These are phyloP conservation scores for Monosporascus sp. DNA, from an alignment of 2,329 filamentous ascomycete genomes.

Conservation along the genomic window DNA sequence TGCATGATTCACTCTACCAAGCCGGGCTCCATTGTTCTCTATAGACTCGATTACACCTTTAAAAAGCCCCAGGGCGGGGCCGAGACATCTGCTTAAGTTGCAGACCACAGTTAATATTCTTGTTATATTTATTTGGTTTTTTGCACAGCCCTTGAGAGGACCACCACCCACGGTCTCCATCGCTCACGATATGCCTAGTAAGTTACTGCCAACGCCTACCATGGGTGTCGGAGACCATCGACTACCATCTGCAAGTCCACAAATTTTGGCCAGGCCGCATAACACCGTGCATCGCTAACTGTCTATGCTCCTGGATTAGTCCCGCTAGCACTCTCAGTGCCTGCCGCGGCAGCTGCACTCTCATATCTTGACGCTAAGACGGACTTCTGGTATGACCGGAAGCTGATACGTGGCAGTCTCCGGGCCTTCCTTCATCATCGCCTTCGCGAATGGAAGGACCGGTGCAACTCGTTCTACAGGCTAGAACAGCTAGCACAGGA, in stretches of 20 bases:
- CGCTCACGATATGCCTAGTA: slow-evolving; percentile 13
- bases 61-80: too few relatives aligned
- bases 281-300: neutral
- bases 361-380: slow-evolving; percentile 74
- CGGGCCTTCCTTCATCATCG: slow-evolving; percentile 38
- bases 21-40: too few relatives aligned
- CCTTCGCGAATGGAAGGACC: slow-evolving; percentile 50
- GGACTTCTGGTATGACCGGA: slow-evolving; percentile 60
- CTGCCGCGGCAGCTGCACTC: slow-evolving; percentile 60
- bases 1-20: too few relatives aligned
- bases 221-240: too few relatives aligned
- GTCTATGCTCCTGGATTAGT: slow-evolving; percentile 30
- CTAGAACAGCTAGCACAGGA: slow-evolving; percentile 62
- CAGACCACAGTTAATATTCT: too few relatives aligned
- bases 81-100: too few relatives aligned
- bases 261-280: too few relatives aligned
- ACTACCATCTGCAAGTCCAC: too few relatives aligned
- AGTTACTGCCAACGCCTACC: neutral
- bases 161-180: too few relatives aligned
- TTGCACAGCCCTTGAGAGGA: too few relatives aligned
- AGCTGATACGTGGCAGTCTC: slow-evolving; percentile 51
- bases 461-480: slow-evolving; percentile 67
- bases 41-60: too few relatives aligned
- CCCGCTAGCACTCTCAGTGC: slow-evolving; percentile 48
- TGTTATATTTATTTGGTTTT: too few relatives aligned